Evolutionary conservation across 768 basidiomycete genomes (phyloP), one percentile per base, ranked within the genome.

Genomic region (Tricholoma hemisulphureum): DNA sequence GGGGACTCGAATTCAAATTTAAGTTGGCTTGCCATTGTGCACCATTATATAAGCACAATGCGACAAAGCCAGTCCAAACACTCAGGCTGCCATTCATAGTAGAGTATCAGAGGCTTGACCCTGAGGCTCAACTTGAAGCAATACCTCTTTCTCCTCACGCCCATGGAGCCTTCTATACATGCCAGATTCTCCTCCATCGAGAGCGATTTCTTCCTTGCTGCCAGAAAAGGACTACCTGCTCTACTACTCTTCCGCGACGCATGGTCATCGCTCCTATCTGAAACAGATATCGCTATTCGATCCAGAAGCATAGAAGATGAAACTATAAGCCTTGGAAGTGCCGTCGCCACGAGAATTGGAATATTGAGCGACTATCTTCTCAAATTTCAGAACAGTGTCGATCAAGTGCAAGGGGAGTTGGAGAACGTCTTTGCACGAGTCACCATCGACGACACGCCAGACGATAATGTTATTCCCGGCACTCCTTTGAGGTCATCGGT

Each of bases 371-470:
- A 58, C 1, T 18, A 31, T 4, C 39, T 68, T 9, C 34, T 67
- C 4, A 55, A 64, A 2, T n/a, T 61, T 3, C 26, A 58, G 16
- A 43, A 13, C 0, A 32, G 53, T 0, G 46, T 58, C 2, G 61
- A 60, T 2, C 21, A 26, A 4, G 45, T 66, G 29, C 11, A 56
- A 2, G 28, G 31, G 6, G 57, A 67, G 13, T 14, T 69, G 14
- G 62, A 65, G 16, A 28, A 31, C 2, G 6, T 61, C 3, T 63
- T 68, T 43, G 58, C 52, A 2, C 34, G 54, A 11, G 11, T 67
- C 14, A 23, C 28, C 39, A 26, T 61, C 23, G 35, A 43, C 4
- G 34, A n/a, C 5, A 29, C 51, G 29, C 16, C 35, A 13, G n/a
- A 32, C 23, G 24, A 24, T 24, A 46, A 29, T 8, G 13, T 6